phyloP scores from a whole-genome alignment of 371 early-diverging fungal genomes.

The Rhizopus arrhizus region DNA sequence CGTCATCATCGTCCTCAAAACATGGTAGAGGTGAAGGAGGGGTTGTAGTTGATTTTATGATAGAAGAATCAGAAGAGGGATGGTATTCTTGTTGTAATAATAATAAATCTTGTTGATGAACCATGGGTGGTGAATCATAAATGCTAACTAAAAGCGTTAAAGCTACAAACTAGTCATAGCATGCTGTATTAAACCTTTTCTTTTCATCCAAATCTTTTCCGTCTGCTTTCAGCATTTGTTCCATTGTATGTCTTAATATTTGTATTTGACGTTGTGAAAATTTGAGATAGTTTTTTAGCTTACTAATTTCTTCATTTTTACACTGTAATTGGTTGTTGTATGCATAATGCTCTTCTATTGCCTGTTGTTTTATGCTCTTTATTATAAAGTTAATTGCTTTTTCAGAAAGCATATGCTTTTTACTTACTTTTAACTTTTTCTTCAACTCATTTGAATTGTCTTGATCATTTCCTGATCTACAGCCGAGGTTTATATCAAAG shows the following conservation, averaged over 20 bases:
- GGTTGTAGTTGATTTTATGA: conserved; percentile 7
- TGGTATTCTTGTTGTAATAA: not conserved
- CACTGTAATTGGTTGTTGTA: conserved; percentile 15
- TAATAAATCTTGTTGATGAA: not conserved
- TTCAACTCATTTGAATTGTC: conserved; percentile 30
- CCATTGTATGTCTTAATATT: conserved; percentile 41
- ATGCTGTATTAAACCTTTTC: conserved; percentile 5
- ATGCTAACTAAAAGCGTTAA: too few relatives aligned
- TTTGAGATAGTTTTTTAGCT: conserved; percentile 26
- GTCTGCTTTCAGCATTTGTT: conserved; percentile 40
- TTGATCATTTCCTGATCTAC: conserved; percentile 25
- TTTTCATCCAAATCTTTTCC: conserved; percentile 20
- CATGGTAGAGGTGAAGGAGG: conserved; percentile 26
- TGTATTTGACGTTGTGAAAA: conserved; percentile 38
- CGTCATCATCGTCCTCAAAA: not conserved
- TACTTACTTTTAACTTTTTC: conserved; percentile 17
- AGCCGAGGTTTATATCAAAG: not conserved
- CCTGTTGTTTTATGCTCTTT: conserved; percentile 8
- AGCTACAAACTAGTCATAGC: too few relatives aligned
- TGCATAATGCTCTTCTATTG: conserved; percentile 12
- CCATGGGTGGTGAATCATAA: not conserved
- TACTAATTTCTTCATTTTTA: conserved; percentile 26
- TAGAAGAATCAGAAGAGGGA: not conserved
- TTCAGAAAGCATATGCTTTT: not conserved
- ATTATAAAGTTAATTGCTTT: not conserved